Evolutionary conservation across 108 stramenopile genomes (phyloP).

Genomic region (Skeletonema tropicum): DNA sequence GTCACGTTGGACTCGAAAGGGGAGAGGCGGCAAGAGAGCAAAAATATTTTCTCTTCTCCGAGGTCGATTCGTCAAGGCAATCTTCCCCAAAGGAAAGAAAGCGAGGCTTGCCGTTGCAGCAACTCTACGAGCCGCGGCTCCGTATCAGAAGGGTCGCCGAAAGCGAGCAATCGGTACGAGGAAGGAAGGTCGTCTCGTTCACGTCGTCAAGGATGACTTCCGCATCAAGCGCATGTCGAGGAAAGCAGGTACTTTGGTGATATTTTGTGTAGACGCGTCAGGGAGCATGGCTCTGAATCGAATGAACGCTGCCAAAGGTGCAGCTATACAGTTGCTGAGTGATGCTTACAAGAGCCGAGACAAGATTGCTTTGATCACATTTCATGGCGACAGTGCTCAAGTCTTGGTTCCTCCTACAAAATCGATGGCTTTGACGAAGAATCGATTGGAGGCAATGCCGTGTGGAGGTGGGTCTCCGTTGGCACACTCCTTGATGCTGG

Average conservation of each 20-base stretch:
- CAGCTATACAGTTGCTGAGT: conserved; percentile 63
- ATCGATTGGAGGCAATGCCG: conserved; percentile 75
- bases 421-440: conserved; percentile 74
- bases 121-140: conserved; percentile 76
- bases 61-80: conserved; percentile 73
- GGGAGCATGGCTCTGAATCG: conserved; percentile 86
- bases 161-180: conserved; percentile 44
- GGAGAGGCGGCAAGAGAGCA: conserved; percentile 71
- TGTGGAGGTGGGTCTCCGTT: conserved; percentile 84
- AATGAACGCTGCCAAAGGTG: conserved; percentile 86
- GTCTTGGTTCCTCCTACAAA: conserved; percentile 81
- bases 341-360: conserved; percentile 82
- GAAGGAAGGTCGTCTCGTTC: conserved; percentile 50
- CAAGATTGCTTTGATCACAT: conserved; percentile 75
- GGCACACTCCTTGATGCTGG: conserved; percentile 68
- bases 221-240: conserved; percentile 75
- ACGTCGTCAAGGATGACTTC: conserved; percentile 62
- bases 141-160: conserved; percentile 66
- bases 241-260: conserved; percentile 79
- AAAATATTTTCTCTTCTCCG: too few species aligned
- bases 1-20: conserved; percentile 51
- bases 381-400: conserved; percentile 75
- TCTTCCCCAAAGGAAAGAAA: conserved; percentile 65
- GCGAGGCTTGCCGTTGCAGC: conserved; percentile 70
- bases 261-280: conserved; percentile 80